Percentiles rank a stretch among this genome's conserved stretches.
Evolutionary conservation across 768 basidiomycete genomes (phyloP).

Genomic region (Tulasnella sp.): DNA sequence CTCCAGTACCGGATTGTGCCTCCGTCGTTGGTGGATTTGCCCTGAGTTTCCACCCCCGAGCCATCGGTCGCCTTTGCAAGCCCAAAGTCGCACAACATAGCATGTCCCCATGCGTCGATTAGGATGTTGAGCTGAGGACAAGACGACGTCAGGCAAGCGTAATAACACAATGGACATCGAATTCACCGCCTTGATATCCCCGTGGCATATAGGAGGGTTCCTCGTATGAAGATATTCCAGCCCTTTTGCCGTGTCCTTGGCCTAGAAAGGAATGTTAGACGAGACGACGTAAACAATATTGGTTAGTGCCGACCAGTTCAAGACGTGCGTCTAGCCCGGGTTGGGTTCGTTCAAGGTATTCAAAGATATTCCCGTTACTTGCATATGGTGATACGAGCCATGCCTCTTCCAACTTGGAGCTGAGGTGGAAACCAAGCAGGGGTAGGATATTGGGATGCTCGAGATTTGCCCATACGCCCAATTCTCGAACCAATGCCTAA

Average conservation of each 20-base stretch:
- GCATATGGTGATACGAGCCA: neutral
- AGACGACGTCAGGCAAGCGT: neutral
- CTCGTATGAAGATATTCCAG: conserved; percentile 1
- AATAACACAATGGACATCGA: neutral
- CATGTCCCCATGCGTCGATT: neutral
- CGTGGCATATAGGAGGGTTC: neutral
- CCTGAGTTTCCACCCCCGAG: neutral
- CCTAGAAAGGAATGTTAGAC: neutral
- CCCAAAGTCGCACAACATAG: neutral
- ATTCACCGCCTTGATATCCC: neutral
- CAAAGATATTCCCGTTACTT: neutral
- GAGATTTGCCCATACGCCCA: neutral
- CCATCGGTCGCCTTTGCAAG: neutral
- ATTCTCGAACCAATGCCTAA: neutral
- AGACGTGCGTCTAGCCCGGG: neutral
- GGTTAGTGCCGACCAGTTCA: neutral
- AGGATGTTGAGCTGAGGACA: neutral
- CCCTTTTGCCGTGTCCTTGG: neutral
- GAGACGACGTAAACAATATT: too few relatives aligned
- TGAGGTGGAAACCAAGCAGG: neutral
- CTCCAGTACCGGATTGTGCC: neutral
- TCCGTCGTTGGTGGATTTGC: neutral
- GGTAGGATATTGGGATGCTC: neutral
- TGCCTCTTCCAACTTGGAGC: neutral
- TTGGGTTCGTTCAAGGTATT: neutral